phyloP scores from a whole-genome alignment of 345 rosid species.

The Hypericum perforatum region DNA sequence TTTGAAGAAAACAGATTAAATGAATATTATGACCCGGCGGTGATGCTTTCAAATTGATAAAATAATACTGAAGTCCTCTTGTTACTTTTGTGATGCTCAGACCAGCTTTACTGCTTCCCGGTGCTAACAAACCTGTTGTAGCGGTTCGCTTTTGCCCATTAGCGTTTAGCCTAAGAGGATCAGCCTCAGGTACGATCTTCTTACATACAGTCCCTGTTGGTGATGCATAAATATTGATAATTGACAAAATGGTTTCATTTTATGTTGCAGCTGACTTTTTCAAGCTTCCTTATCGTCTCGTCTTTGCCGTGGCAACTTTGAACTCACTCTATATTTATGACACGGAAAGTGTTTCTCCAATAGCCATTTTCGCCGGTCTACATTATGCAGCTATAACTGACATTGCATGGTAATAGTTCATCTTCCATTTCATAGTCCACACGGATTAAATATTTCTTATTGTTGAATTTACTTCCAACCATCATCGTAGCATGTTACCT shows the following conservation, averaged over 20 bases:
- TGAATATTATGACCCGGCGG: not conserved
- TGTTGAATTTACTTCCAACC: too few species aligned
- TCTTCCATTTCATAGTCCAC: not conserved
- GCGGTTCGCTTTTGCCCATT: conserved; percentile 86
- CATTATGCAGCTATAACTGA: conserved; percentile 94
- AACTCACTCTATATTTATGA: conserved; percentile 89
- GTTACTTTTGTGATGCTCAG: conserved; percentile 27
- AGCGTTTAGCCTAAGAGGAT: conserved; percentile 47
- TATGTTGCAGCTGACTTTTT: conserved; percentile 56
- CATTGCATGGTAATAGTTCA: conserved; percentile 55
- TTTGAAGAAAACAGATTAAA: too few species aligned
- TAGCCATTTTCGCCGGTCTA: conserved; percentile 76
- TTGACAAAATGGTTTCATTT: conserved; percentile 9
- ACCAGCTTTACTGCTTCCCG: conserved; percentile 82
- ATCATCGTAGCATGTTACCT: too few species aligned
- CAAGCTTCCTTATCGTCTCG: conserved; percentile 84
- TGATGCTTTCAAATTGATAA: not conserved
- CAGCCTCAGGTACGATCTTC: conserved; percentile 44
- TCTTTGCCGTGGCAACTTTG: conserved; percentile 84
- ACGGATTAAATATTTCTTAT: not conserved
- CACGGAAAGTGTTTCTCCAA: conserved; percentile 62
- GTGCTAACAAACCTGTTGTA: conserved; percentile 83
- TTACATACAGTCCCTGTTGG: not conserved
- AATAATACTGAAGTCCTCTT: not conserved
- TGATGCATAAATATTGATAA: not conserved